Base-by-base conservation (phyloP, 345 rosid species). In the Nasturtium officinale region DNA sequence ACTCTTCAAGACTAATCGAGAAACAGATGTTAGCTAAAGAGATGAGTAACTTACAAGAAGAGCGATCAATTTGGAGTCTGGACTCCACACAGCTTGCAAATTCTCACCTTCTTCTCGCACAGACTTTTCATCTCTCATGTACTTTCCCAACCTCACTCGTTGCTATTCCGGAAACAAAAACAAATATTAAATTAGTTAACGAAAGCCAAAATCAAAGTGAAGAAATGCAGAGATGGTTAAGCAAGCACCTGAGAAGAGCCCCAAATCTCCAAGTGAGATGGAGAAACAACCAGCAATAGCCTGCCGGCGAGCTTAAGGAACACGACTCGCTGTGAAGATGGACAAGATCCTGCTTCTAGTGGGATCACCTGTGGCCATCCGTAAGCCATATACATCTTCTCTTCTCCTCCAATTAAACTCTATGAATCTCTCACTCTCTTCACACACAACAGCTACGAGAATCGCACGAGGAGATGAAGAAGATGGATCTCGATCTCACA, bases 291-390 rank as follows among this genome's bases (percentile, higher is more conserved):
- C 2, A 95, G 94, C 76, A 91, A 68, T 66, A 88, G 70, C 50
- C 85, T 83, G 20, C 87, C 85, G 62, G 77, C 77, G 83, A 90
- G 75, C 75, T 85, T 95, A 65, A 95, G 83, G 79, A 81, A 95
- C 35, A 95, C 79, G 77, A 88, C 77, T 56, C 78, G 82, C 69
- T 90, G 96, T 43, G 97, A 90, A 55, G 96, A 83, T 6, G 91
- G 88, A 73, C 87, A 87, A 1, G 63, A 67, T 32, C 89, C 94
- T 45, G 81, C 79, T 37, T 87, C 88, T 32, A 95, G 77, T 16
- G 94, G 94, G 61, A 95, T 90, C 82, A 95, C 96, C 85, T 95
- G 99, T 55, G 98, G 99, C 95, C 92, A 95, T 73, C 99, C 99
- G 46, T 91, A 95, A 30, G 96, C 90, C 97, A 90, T 90, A 76